Evolutionary conservation across 116 monocot species (phyloP), one percentile per base, ranked within the genome.

Genomic region (Zostera marina): DNA sequence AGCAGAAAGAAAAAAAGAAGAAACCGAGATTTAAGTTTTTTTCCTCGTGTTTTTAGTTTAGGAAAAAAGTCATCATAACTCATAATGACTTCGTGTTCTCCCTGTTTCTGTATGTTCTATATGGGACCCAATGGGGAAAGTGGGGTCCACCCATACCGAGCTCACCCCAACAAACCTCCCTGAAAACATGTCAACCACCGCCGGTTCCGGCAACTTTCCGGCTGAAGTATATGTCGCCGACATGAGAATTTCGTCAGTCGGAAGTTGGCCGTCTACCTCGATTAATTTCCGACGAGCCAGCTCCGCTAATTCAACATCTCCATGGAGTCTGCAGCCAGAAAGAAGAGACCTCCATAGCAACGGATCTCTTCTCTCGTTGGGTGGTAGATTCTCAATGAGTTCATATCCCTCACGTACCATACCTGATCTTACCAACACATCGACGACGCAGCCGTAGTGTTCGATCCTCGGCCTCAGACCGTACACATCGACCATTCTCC

Each of bases 281-380:
- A 66, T 55, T 32, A 85, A 52, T 57, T 17, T 19, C 16, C 54
- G 19, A 25, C 15, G 22, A 14, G 75, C 77, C 24, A 75, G 5
- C 47, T 70, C 63, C 13, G 67, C 77, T 0, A 77, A 3, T 49
- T 70, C 51, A 4, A 62, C 42, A 57, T 85, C 56, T 42, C 85
- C 77, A 48, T 70, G 56, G 15, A 77, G 40, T 54, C 73, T 80
- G 38, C 77, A 85, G 0, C 75, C 75, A 15, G 85, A 68, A 8
- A 85, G 73, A 59, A 86, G 61, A n/a, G 78, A 75, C 64, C 86
- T 32, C 86, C 81, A 81, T 11, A 76, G 73, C 42, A 65, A 59
- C 6, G 78, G 73, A 73, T 81, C 78, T 17, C 57, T 66, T 17
- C 57, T 66, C 52, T 59, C 52, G 0, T 46, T 39, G 32, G 32